Percentiles rank a stretch among this genome's conserved stretches.
Conservation (phyloP, 176 grass and related monocot species). For the Canna indica region DNA sequence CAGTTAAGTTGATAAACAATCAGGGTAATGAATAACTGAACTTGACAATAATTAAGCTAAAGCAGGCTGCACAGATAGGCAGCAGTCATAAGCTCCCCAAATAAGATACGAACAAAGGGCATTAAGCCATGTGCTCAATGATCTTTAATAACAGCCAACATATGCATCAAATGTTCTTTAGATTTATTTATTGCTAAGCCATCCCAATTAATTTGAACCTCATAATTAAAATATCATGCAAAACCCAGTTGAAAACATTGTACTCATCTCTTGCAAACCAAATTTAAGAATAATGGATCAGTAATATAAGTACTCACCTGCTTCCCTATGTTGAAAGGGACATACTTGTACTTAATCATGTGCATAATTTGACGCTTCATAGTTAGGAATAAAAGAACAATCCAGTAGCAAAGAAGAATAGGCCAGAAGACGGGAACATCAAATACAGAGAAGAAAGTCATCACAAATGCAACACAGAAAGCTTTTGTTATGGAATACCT, state of each 20-base stretch:
- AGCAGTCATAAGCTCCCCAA: not conserved
- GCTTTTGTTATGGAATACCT: slow-evolving; percentile 19
- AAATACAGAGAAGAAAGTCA: slow-evolving; percentile 21
- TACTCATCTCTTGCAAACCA: not conserved
- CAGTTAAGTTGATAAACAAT: not conserved
- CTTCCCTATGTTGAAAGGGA: slow-evolving; percentile 14
- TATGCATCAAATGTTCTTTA: not conserved
- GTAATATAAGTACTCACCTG: not conserved
- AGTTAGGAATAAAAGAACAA: slow-evolving; percentile 14
- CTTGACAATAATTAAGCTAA: not conserved
- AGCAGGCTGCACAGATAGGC: not conserved
- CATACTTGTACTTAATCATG: slow-evolving; percentile 15
- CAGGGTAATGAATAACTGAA: not conserved
- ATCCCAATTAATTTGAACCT: not conserved
- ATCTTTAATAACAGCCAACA: not conserved
- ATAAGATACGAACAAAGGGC: not conserved
- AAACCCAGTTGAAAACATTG: no score
- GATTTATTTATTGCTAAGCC: not conserved
- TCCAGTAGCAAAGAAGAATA: slow-evolving; percentile 12
- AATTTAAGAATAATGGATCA: not conserved
- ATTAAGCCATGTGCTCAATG: not conserved
- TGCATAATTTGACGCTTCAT: slow-evolving; percentile 15
- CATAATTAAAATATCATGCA: not conserved
- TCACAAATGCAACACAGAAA: slow-evolving; percentile 12
- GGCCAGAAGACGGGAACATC: slow-evolving; percentile 20